phyloP scores from a whole-genome alignment of 441 rosid genomes.

The Populus tomentosa region DNA sequence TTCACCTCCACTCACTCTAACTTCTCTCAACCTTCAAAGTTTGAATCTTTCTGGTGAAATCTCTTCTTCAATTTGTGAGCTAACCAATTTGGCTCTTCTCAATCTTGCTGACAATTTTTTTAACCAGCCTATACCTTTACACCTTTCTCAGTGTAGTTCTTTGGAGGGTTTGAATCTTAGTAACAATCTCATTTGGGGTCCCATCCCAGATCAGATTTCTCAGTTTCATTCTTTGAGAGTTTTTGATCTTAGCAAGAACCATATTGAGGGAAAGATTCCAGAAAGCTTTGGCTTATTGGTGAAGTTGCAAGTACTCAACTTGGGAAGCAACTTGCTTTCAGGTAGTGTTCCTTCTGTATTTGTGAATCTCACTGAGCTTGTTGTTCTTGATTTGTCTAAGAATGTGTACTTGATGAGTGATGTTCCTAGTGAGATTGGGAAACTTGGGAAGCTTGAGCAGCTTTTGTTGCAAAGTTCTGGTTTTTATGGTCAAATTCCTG shows the following conservation, averaged over 20 bases:
- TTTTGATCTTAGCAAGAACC: slow-evolving; percentile 70
- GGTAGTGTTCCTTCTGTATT: slow-evolving; percentile 52
- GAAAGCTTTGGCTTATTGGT: slow-evolving; percentile 39
- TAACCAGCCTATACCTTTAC: slow-evolving; percentile 84
- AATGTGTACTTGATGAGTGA: slow-evolving; percentile 58
- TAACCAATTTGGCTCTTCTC: slow-evolving; percentile 54
- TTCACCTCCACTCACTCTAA: slow-evolving; percentile 45
- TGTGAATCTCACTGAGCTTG: slow-evolving; percentile 30
- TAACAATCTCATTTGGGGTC: slow-evolving; percentile 86
- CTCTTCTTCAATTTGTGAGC: slow-evolving; percentile 59
- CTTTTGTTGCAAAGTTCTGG: slow-evolving; percentile 43
- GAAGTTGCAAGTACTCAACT: slow-evolving; percentile 43
- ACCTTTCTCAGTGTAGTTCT: slow-evolving; percentile 59
- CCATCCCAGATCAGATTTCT: slow-evolving; percentile 85
- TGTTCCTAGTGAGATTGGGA: slow-evolving; percentile 56
- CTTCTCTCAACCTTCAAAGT: slow-evolving; percentile 64
- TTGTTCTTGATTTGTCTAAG: slow-evolving; percentile 59
- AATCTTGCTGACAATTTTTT: slow-evolving; percentile 77
- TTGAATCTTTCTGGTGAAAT: slow-evolving; percentile 89
- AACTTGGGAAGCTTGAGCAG: slow-evolving; percentile 36
- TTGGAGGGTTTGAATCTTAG: slow-evolving; percentile 80
- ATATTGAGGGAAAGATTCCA: slow-evolving; percentile 54
- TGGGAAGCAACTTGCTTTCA: slow-evolving; percentile 45
- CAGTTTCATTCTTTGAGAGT: slow-evolving; percentile 52
- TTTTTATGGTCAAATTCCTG: slow-evolving; percentile 60